phyloP scores from a whole-genome alignment of 129 eudicot genomes.

The Flaveria trinervia region DNA sequence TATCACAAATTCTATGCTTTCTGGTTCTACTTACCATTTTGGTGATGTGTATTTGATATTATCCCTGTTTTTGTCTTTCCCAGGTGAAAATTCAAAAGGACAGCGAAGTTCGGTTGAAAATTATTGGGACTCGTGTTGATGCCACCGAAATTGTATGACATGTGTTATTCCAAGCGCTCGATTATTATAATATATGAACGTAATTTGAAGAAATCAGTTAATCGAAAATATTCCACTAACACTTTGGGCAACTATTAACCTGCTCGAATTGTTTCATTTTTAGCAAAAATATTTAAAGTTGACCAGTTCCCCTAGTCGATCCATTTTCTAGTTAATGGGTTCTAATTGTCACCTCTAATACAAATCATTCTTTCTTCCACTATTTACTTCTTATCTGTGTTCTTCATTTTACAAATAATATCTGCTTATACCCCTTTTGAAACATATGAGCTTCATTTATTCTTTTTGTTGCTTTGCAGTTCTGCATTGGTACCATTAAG shows the following conservation, averaged over 20 bases:
- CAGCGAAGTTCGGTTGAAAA: slow-evolving; percentile 88
- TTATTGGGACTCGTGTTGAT: slow-evolving; percentile 93
- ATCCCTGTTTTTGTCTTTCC: slow-evolving; percentile 12
- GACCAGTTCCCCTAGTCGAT: background rate
- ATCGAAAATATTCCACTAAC: background rate
- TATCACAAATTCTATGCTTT: background rate
- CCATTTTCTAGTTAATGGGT: background rate
- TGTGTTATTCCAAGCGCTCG: background rate
- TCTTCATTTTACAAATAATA: no score
- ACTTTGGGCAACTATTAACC: background rate
- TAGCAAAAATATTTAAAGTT: background rate
- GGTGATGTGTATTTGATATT: slow-evolving; percentile 7
- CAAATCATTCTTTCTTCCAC: background rate
- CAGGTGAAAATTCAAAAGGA: slow-evolving; percentile 94
- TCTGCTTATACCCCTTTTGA: background rate
- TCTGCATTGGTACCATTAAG: slow-evolving; percentile 85
- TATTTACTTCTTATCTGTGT: no score
- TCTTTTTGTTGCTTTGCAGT: slow-evolving; percentile 47
- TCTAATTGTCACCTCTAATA: background rate
- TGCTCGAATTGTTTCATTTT: background rate
- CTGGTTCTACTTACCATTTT: background rate
- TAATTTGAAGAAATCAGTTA: background rate
- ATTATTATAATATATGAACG: slow-evolving; percentile 5
- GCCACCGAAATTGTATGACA: slow-evolving; percentile 86
- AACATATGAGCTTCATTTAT: slow-evolving; percentile 1